A percentile compares a stretch with the other conserved stretches of the same genome.
These are phyloP conservation scores for Stramenopiles sp. DNA, from an alignment of 352 stramenopile species.

Conservation along the genomic window DNA sequence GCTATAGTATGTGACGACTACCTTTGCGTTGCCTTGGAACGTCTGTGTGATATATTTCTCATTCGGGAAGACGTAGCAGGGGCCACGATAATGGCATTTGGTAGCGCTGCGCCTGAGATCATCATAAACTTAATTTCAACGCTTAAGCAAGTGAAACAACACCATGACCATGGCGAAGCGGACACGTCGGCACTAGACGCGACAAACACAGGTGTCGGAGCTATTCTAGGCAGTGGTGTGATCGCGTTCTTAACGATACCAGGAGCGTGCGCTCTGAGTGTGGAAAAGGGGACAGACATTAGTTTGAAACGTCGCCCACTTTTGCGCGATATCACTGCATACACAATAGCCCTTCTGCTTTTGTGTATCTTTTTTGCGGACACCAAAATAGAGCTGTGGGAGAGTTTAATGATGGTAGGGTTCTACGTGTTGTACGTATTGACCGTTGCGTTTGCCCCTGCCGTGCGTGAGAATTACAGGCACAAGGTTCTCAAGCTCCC, in stretches of 20 bases:
- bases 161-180: too few species aligned
- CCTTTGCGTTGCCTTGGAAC: constrained; percentile 25
- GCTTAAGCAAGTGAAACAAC: too few species aligned
- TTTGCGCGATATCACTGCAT: constrained; percentile 50
- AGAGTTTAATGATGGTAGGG: constrained; percentile 40
- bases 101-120: constrained; percentile 22
- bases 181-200: constrained; percentile 28
- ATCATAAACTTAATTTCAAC: constrained; percentile 18
- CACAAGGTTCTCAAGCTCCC: neutral
- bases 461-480: neutral
- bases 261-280: constrained; percentile 43
- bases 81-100: constrained; percentile 24
- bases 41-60: constrained; percentile 19
- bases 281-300: constrained; percentile 22
- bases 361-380: constrained; percentile 41
- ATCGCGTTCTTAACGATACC: constrained; percentile 62
- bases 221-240: constrained; percentile 55
- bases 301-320: constrained; percentile 23
- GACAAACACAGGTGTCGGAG: constrained; percentile 34
- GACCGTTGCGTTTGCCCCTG: constrained; percentile 37
- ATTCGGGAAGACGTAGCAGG: constrained; percentile 27
- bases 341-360: constrained; percentile 36
- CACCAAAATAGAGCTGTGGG: constrained; percentile 33
- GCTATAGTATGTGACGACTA: constrained; percentile 28
- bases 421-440: constrained; percentile 44